Evolutionary conservation across 805 yeast species (phyloP).

Genomic region (Wickerhamomyces ciferrii): DNA sequence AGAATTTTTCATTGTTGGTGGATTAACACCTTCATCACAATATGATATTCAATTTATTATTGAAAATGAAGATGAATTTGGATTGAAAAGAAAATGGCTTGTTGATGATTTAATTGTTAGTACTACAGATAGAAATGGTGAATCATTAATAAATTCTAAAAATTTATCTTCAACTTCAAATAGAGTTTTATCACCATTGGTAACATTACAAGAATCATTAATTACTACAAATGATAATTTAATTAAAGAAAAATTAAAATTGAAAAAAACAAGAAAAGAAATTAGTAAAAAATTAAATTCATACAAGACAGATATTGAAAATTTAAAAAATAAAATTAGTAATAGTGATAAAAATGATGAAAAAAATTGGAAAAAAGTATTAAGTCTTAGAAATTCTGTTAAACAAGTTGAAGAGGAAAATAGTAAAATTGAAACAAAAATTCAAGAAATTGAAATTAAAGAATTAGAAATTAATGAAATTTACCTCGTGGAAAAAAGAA

Average conservation of each 20-base stretch:
- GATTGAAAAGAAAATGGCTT: slow-evolving; percentile 26
- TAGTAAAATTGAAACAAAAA: slow-evolving; percentile 12
- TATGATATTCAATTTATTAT: slow-evolving; percentile 48
- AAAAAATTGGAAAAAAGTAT: slow-evolving; percentile 29
- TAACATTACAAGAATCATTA: slow-evolving; percentile 60
- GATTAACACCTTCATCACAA: slow-evolving; percentile 58
- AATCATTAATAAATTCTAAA: slow-evolving; percentile 21
- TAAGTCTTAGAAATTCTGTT: slow-evolving; percentile 14
- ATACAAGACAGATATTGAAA: slow-evolving; percentile 52
- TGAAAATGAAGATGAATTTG: slow-evolving; percentile 22
- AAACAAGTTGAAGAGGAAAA: slow-evolving; percentile 21
- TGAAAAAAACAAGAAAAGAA: slow-evolving; percentile 55
- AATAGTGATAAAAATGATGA: slow-evolving; percentile 51
- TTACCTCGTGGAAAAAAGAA: slow-evolving; percentile 30
- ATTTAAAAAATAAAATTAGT: slow-evolving; percentile 39
- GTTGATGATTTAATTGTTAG: slow-evolving; percentile 34
- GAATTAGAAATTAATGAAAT: slow-evolving; percentile 34
- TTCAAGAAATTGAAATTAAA: slow-evolving; percentile 10
- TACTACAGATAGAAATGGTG: slow-evolving; percentile 23
- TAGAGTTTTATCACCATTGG: slow-evolving; percentile 48
- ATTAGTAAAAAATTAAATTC: slow-evolving; percentile 47
- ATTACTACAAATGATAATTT: slow-evolving; percentile 58
- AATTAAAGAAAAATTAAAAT: slow-evolving; percentile 48
- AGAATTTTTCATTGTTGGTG: slow-evolving; percentile 54
- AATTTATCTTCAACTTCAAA: slow-evolving; percentile 21